Conservation (phyloP, 192 early-diverging fungal genomes). For the Cetraspora pellucida region DNA sequence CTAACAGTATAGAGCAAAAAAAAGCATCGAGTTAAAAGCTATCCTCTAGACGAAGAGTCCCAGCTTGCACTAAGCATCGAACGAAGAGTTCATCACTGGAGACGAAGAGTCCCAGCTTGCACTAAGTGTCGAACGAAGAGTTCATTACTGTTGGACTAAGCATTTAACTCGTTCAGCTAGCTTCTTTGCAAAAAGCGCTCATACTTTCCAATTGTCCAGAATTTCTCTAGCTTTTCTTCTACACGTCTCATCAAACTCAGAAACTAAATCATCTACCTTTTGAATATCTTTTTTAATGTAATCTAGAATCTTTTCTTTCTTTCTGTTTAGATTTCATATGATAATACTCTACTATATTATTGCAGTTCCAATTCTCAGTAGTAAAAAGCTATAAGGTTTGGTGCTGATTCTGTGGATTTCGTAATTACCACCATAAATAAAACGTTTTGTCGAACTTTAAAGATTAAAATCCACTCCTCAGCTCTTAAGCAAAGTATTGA, state of each 20-base stretch:
- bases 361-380: background rate
- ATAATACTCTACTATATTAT: background rate
- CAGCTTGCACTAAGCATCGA: conserved; percentile 20
- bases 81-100: conserved; percentile 21
- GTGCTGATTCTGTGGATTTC: too few relatives aligned
- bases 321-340: background rate
- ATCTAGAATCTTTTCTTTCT: background rate
- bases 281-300: conserved; percentile 11
- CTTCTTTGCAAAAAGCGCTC: background rate
- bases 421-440: too few relatives aligned
- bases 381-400: background rate
- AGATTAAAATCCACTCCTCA: too few relatives aligned
- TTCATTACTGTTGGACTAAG: conserved; percentile 28
- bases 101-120: conserved; percentile 23
- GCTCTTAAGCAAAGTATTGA: too few relatives aligned
- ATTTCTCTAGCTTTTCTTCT: conserved; percentile 22
- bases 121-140: conserved; percentile 24
- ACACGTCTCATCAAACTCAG: background rate
- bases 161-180: background rate
- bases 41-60: background rate
- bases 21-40: too few relatives aligned
- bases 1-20: too few relatives aligned
- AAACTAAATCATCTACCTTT: background rate
- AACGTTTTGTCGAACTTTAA: too few relatives aligned
- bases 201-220: conserved; percentile 12